Percentiles rank a stretch among this genome's conserved stretches.
phyloP scores from a whole-genome alignment of 257 asterid genomes.

The Petrea volubilis region DNA sequence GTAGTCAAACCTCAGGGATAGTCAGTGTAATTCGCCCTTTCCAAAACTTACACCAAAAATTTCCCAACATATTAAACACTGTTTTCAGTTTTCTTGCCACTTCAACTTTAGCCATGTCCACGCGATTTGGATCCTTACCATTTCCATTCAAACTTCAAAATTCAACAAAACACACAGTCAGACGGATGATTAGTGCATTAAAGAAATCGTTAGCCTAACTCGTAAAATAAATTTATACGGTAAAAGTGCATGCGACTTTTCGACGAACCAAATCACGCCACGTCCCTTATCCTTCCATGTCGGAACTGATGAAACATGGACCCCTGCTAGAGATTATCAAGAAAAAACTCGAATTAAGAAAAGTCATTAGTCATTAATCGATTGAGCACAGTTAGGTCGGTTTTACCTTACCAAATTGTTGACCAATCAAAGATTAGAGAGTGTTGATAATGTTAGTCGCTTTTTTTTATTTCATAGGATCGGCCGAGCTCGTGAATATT shows the following conservation, averaged over 20 bases:
- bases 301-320: slow-evolving; percentile 40
- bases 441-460: not conserved
- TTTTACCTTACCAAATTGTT: slow-evolving; percentile 25
- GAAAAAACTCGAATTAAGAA: not conserved
- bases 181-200: not conserved
- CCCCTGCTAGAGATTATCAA: slow-evolving; percentile 22
- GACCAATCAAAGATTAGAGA: slow-evolving; percentile 28
- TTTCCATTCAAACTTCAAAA: slow-evolving; percentile 17
- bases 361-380: slow-evolving; percentile 24
- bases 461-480: slow-evolving; percentile 3
- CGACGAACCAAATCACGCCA: slow-evolving; percentile 24
- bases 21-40: too few relatives aligned
- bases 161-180: slow-evolving; percentile 7
- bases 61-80: not conserved
- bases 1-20: too few relatives aligned
- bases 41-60: not conserved
- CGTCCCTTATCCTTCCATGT: slow-evolving; percentile 48
- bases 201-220: slow-evolving; percentile 12
- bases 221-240: not conserved
- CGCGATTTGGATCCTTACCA: not conserved
- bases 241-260: not conserved
- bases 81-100: not conserved
- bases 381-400: slow-evolving; percentile 34
- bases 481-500: not conserved
- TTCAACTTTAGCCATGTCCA: not conserved